Conservation (phyloP, 495 filamentous ascomycete genomes). For the Penicillium antarcticum region DNA sequence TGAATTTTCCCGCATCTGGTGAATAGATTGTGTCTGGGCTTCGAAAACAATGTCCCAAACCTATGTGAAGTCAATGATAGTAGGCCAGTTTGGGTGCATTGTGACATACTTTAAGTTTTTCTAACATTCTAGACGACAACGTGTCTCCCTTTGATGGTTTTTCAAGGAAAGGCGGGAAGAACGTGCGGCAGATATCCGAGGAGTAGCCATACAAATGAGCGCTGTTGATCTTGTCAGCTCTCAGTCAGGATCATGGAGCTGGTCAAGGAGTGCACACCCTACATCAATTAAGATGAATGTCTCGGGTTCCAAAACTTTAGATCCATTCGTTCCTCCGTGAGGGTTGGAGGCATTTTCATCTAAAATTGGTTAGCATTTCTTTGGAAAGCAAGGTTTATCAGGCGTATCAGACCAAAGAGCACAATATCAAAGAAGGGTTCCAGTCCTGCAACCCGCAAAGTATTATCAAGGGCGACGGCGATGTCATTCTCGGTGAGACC, state of each 20-base stretch:
- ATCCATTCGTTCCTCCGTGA: conserved; percentile 50
- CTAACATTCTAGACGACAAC: conserved; percentile 19
- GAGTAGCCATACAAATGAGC: conserved; percentile 55
- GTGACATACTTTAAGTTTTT: conserved; percentile 40
- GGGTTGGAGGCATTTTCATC: conserved; percentile 52
- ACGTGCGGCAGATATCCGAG: conserved; percentile 56
- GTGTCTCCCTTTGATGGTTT: conserved; percentile 11
- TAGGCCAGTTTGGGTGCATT: background rate
- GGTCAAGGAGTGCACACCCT: conserved; percentile 28
- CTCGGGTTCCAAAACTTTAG: conserved; percentile 43
- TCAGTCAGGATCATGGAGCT: background rate
- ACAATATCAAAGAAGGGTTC: conserved; percentile 56
- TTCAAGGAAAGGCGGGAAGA: conserved; percentile 40
- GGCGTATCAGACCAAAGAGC: conserved; percentile 35
- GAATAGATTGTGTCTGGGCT: conserved; percentile 46
- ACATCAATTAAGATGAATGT: conserved; percentile 57
- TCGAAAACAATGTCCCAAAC: conserved; percentile 51
- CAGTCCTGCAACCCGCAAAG: conserved; percentile 43
- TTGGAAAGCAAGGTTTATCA: background rate
- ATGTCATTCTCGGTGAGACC: conserved; percentile 52
- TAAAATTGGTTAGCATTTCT: background rate
- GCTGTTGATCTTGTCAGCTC: conserved; percentile 20
- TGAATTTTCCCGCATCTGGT: conserved; percentile 35
- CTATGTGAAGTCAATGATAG: background rate
- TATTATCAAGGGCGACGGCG: conserved; percentile 43